Conservation (phyloP, 768 basidiomycete genomes). For the Amanita exitialis region DNA sequence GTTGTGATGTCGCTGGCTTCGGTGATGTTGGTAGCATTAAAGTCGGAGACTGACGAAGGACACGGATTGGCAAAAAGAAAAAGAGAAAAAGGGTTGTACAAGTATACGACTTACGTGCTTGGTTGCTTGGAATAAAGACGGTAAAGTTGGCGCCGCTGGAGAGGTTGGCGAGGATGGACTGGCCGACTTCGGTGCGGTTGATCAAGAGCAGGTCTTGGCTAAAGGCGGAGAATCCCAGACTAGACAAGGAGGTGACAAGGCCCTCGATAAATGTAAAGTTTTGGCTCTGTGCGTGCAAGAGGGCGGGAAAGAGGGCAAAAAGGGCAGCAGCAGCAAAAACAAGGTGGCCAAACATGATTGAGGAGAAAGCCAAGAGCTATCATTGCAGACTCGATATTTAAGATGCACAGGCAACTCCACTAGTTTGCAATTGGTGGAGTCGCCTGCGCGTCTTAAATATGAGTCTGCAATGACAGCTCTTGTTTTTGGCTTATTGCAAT, state of each 20-base stretch:
- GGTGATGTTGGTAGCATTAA: constrained; percentile 4
- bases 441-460: not conserved
- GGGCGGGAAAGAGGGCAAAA: constrained; percentile 8
- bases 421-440: too few species aligned
- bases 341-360: not conserved
- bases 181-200: constrained; percentile 33
- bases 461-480: too few species aligned
- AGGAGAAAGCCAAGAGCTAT: not conserved
- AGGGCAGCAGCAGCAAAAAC: constrained; percentile 7
- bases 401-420: too few species aligned
- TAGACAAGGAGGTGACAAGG: constrained; percentile 27
- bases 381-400: not conserved
- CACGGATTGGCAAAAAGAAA: too few species aligned
- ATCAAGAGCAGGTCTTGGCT: constrained; percentile 27
- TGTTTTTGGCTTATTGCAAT: too few species aligned
- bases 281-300: constrained; percentile 8
- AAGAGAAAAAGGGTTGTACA: not conserved
- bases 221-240: constrained; percentile 30
- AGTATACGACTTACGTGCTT: constrained; percentile 32
- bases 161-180: constrained; percentile 31
- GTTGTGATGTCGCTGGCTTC: not conserved
- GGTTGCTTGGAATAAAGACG: constrained; percentile 48
- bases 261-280: constrained; percentile 14
- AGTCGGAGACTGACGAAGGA: not conserved
- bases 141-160: constrained; percentile 31